Evolutionary conservation across 805 yeast species (phyloP), one percentile per base, ranked within the genome.

Genomic region (Schwanniomyces pseudopolymorphus): DNA sequence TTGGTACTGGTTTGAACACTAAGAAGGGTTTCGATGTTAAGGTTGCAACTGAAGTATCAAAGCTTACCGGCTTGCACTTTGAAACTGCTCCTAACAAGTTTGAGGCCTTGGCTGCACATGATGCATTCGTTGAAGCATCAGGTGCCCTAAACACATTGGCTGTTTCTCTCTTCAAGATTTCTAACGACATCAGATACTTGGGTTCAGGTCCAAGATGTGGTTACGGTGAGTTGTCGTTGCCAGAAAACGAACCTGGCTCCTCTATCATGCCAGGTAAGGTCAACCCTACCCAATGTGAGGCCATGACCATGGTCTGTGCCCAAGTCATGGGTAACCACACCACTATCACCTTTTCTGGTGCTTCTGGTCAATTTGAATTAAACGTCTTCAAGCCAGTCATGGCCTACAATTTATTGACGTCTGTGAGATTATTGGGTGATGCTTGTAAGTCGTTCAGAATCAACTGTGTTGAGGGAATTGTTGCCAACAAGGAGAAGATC

Each of bases 201-300:
- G 99, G 98, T 54, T 89, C 97, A 39, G 99, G 99, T 62, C 99
- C 99, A 66, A 87, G 99, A 77, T 94, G 99, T 75, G 99, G 99
- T 53, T 94, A 94, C 74, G 97, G 97, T 47, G 99, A 94, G 75
- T 82, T 94, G 57, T 66, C 89, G 21, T 78, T 94, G 58, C 99
- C 99, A 53, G 98, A 92, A 77, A 94, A 94, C 72, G 99, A 94
- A 77, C 99, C 99, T 47, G 99, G 99, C 64, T 89, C 97, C 49
- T 90, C 97, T 24, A 94, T 94, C 72, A 94, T 94, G 99, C 99
- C 99, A 44, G 99, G 99, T 67, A 94, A 94, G 77, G 97, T 94
- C 53, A 94, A 94, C 81, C 99, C 99, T 56, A 94, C 99, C 47
- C 99, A 94, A 78, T 91, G 91, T 71, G 99, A 94, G 79, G 99